Percentiles rank a stretch among this genome's conserved stretches.
phyloP scores from a whole-genome alignment of 2,329 filamentous ascomycete species.

The Volutella citrinella region DNA sequence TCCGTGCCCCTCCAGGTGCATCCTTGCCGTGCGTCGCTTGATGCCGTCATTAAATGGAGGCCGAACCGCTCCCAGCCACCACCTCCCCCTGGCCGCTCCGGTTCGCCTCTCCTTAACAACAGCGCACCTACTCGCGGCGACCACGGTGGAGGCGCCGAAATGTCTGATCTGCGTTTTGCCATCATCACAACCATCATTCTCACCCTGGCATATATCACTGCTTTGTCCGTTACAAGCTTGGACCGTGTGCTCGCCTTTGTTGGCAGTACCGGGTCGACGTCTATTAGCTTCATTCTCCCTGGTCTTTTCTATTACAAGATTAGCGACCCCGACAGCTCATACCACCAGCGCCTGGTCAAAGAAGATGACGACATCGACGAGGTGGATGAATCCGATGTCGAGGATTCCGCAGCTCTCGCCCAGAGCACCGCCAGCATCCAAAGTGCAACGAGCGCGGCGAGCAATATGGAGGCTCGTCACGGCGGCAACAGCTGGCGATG shows the following conservation, averaged over 20 bases:
- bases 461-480: constrained; percentile 24
- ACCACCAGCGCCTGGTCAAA: constrained; percentile 84
- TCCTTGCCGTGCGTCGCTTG: constrained; percentile 90
- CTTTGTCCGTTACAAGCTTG: constrained; percentile 85
- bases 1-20: constrained; percentile 95
- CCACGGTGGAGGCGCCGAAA: constrained; percentile 56
- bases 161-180: constrained; percentile 87
- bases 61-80: constrained; percentile 54
- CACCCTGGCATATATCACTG: constrained; percentile 78
- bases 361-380: constrained; percentile 79
- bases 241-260: constrained; percentile 94
- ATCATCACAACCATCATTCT: constrained; percentile 84
- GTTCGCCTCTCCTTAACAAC: constrained; percentile 40
- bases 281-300: constrained; percentile 94
- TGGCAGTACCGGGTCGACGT: constrained; percentile 88
- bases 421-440: constrained; percentile 45
- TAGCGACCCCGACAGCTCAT: constrained; percentile 78
- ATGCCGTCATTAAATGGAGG: constrained; percentile 92
- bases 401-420: constrained; percentile 42
- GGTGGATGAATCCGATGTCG: constrained; percentile 53
- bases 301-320: constrained; percentile 99
- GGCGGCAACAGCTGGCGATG: constrained; percentile 41
- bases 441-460: constrained; percentile 37
- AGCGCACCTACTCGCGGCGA: constrained; percentile 42
- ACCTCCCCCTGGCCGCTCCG: constrained; percentile 35